These are phyloP conservation scores for Inga laurina DNA, from an alignment of 306 rosid species.

Conservation along the genomic window DNA sequence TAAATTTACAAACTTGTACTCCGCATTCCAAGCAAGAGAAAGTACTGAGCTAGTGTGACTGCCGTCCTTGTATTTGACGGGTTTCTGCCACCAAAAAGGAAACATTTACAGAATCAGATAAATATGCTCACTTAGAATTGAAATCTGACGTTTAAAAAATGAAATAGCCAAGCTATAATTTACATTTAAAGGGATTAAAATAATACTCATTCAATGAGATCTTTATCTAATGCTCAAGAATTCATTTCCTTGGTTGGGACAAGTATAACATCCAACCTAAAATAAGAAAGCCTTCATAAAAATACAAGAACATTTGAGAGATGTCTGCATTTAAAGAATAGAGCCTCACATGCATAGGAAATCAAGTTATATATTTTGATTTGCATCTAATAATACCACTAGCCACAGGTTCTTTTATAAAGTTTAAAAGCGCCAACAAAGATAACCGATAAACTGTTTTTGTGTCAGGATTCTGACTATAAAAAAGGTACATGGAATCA, in stretches of 20 bases:
- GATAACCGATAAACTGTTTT: neutral
- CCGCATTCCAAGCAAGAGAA: constrained; percentile 96
- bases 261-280: neutral
- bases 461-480: neutral
- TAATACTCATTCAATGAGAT: neutral
- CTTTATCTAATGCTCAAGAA: constrained; percentile 8
- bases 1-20: constrained; percentile 61
- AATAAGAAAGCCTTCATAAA: constrained; percentile 16
- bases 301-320: constrained; percentile 5
- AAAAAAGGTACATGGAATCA: neutral
- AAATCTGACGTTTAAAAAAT: constrained; percentile 1
- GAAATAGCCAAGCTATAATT: constrained; percentile 3
- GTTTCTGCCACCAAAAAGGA: constrained; percentile 46
- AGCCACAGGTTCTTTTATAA: neutral
- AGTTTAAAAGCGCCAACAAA: constrained; percentile 6
- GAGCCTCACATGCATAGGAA: neutral
- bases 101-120: constrained; percentile 33
- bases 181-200: neutral
- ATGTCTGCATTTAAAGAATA: neutral
- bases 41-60: constrained; percentile 88
- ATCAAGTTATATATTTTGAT: neutral
- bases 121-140: neutral
- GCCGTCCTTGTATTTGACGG: constrained; percentile 68
- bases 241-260: neutral
- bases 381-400: neutral